A percentile compares a stretch with the other conserved stretches of the same genome.
Conservation (phyloP, 225 moss, liverwort and hornwort species). For the Polytrichum formosum region DNA sequence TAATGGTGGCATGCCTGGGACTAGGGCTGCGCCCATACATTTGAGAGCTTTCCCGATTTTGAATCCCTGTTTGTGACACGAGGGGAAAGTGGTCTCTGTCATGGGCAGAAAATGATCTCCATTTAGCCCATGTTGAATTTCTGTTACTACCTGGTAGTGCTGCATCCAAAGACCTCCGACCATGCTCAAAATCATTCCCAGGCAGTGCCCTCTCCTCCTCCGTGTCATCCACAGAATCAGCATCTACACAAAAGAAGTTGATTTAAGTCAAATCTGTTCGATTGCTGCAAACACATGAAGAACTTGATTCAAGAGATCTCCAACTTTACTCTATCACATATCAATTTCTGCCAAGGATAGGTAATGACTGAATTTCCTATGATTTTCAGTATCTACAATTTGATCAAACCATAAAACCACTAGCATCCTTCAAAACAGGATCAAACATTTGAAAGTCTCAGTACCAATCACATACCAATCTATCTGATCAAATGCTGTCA, state of each 20-base stretch:
- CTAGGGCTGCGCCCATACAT: conserved; percentile 5
- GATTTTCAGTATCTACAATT: no score
- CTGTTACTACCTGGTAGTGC: conserved; percentile 1
- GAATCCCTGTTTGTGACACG: conserved; percentile 1
- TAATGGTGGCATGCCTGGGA: conserved; percentile 8
- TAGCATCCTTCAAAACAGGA: no score
- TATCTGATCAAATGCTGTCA: no score
- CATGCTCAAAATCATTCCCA: conserved; percentile 14
- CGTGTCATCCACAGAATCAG: conserved; percentile 2
- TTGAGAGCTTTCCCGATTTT: conserved; percentile 12
- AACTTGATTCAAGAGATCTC: no score
- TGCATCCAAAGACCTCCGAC: conserved; percentile 17
- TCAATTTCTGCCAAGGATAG: no score
- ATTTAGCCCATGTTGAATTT: conserved; percentile 17
- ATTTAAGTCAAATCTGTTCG: no score
- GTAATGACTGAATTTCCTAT: no score
- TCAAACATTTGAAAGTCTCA: no score
- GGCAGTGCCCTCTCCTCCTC: conserved; percentile 10
- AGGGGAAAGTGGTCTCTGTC: conserved; percentile 4
- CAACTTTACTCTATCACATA: no score
- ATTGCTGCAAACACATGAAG: not conserved
- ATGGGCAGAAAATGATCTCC: conserved; percentile 16
- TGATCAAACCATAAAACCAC: no score
- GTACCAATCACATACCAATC: no score
- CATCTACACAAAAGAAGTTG: not conserved